Evolutionary conservation across 2,329 filamentous ascomycete species (phyloP).

Genomic region (Ceratocystis colombiana): DNA sequence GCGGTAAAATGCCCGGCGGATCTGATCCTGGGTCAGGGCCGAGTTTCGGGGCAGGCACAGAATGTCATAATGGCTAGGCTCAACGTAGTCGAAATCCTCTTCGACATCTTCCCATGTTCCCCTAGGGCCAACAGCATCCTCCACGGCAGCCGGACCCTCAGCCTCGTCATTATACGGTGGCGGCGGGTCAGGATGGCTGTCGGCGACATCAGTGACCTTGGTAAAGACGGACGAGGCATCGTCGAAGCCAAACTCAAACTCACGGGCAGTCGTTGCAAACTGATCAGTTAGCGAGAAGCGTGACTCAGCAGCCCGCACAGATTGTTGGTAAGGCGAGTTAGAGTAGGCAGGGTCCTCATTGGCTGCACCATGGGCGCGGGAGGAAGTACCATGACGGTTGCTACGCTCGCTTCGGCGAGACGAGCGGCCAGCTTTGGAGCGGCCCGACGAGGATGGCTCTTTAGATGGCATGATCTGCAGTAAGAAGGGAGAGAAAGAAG

Average conservation of each 20-base stretch:
- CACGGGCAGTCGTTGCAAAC: constrained; percentile 39
- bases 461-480: constrained; percentile 18
- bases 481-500: not conserved
- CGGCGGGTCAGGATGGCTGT: constrained; percentile 20
- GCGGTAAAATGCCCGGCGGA: constrained; percentile 39
- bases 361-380: constrained; percentile 19
- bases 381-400: constrained; percentile 22
- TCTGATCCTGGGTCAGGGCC: constrained; percentile 32
- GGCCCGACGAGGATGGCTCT: constrained; percentile 17
- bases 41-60: constrained; percentile 36
- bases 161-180: constrained; percentile 25
- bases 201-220: constrained; percentile 27
- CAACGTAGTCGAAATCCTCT: constrained; percentile 24
- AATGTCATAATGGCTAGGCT: constrained; percentile 38
- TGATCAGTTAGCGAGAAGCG: constrained; percentile 41
- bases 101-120: constrained; percentile 25
- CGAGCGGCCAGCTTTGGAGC: constrained; percentile 19
- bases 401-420: constrained; percentile 26
- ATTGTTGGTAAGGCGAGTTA: constrained; percentile 25
- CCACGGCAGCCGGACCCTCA: constrained; percentile 22
- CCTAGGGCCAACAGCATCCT: constrained; percentile 23
- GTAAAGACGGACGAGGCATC: constrained; percentile 39
- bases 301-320: constrained; percentile 34
- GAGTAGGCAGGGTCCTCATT: constrained; percentile 13
- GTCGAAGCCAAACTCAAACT: constrained; percentile 41